Evolutionary conservation across 2,329 filamentous ascomycete genomes (phyloP).

Genomic region (Whalleya microplaca): DNA sequence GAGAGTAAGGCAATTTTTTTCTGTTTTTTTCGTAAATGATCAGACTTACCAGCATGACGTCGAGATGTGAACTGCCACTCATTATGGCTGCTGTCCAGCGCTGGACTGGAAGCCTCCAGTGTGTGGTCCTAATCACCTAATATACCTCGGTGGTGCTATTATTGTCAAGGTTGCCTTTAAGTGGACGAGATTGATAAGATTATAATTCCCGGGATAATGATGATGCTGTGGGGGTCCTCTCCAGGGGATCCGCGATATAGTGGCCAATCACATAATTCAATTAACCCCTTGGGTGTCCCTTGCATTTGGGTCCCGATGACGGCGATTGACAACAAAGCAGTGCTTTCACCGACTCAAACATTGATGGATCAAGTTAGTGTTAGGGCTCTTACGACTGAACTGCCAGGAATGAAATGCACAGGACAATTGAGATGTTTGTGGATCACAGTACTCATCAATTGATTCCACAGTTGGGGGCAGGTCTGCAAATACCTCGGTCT

Average conservation of each 20-base stretch:
- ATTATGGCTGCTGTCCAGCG: slow-evolving; percentile 21
- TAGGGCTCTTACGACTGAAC: too few species aligned
- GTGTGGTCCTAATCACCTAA: not conserved
- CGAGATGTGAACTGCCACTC: slow-evolving; percentile 33
- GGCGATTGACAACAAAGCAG: not conserved
- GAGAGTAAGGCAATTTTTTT: too few species aligned
- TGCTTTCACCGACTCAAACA: not conserved
- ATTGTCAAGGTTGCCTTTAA: not conserved
- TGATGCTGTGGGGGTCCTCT: not conserved
- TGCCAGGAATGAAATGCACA: too few species aligned
- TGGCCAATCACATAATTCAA: not conserved
- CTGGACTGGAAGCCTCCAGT: slow-evolving; percentile 1
- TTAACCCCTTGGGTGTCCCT: not conserved
- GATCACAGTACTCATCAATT: too few species aligned
- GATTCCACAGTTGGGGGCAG: too few species aligned
- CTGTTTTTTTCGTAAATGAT: not conserved
- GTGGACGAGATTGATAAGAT: slow-evolving; percentile 27
- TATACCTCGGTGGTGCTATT: not conserved
- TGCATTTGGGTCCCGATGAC: not conserved
- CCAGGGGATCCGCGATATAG: not conserved
- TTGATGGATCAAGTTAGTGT: not conserved
- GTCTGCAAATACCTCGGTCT: too few species aligned
- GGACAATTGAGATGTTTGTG: too few species aligned
- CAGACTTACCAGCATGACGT: slow-evolving; percentile 35
- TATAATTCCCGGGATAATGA: slow-evolving; percentile 5